Percentiles rank a stretch among this genome's conserved stretches.
Conservation (phyloP, 2,329 filamentous ascomycete species). For the Stenocarpella maydis region DNA sequence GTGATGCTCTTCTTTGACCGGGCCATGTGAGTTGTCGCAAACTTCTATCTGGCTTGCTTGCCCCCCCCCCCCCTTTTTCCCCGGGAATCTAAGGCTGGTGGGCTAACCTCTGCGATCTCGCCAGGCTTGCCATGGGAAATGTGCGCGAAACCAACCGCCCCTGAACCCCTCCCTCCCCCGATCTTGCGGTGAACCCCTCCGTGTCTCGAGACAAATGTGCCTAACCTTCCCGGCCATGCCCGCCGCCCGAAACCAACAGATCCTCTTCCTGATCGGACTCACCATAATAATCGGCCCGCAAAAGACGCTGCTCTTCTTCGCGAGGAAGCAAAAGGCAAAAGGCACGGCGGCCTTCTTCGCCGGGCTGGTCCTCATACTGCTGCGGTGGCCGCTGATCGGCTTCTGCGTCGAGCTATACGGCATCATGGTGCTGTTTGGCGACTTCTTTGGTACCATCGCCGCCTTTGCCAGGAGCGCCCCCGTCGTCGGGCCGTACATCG, state of each 20-base stretch:
- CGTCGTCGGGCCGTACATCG: slow-evolving; percentile 86
- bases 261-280: slow-evolving; percentile 96
- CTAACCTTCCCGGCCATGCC: neutral
- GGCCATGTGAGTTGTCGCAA: slow-evolving; percentile 73
- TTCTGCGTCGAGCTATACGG: slow-evolving; percentile 93
- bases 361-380: slow-evolving; percentile 84
- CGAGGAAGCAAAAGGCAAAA: slow-evolving; percentile 88
- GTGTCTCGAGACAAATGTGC: neutral
- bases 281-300: slow-evolving; percentile 93
- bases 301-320: slow-evolving; percentile 95
- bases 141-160: slow-evolving; percentile 55
- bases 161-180: slow-evolving; percentile 1
- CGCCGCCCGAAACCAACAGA: slow-evolving; percentile 61
- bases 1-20: slow-evolving; percentile 98
- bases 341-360: slow-evolving; percentile 88
- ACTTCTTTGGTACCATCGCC: slow-evolving; percentile 93
- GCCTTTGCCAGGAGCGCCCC: slow-evolving; percentile 87
- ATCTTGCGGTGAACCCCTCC: slow-evolving; percentile 12
- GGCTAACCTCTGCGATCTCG: slow-evolving; percentile 11
- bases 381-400: slow-evolving; percentile 90
- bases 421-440: slow-evolving; percentile 91
- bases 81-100: neutral
- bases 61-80: slow-evolving; percentile 6
- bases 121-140: slow-evolving; percentile 96
- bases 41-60: neutral